Conservation (phyloP, 345 rosid genomes). For the Erysimum cheiranthoides region DNA sequence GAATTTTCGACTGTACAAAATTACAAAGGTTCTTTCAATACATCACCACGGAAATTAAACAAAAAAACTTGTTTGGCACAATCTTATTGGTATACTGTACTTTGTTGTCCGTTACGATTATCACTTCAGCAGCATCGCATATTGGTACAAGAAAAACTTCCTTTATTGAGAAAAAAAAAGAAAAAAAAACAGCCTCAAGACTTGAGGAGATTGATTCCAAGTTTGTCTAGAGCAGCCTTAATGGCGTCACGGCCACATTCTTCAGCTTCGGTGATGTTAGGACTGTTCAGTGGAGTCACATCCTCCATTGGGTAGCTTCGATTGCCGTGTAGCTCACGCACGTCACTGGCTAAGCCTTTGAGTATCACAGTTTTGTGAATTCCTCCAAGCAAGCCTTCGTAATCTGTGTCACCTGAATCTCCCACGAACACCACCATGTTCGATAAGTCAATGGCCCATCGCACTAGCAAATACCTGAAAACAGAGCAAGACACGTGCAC, state of each 20-base stretch:
- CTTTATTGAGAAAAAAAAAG: neutral
- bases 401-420: conserved; percentile 79
- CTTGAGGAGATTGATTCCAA: conserved; percentile 35
- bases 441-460: conserved; percentile 70
- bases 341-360: conserved; percentile 55
- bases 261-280: conserved; percentile 50
- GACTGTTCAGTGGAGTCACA: conserved; percentile 58
- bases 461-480: conserved; percentile 68
- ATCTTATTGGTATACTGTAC: conserved; percentile 21
- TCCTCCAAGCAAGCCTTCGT: conserved; percentile 77
- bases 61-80: neutral
- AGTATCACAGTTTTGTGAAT: conserved; percentile 63
- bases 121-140: neutral
- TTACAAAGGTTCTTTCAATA: neutral
- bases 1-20: too few relatives aligned
- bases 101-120: conserved; percentile 1
- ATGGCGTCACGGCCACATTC: conserved; percentile 40
- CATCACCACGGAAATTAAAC: neutral
- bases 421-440: conserved; percentile 68
- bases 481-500: conserved; percentile 4
- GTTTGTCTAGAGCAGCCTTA: conserved; percentile 37
- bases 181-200: conserved; percentile 20
- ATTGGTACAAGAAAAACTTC: conserved; percentile 1
- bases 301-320: conserved; percentile 73
- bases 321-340: conserved; percentile 53